Evolutionary conservation across 345 rosid species (phyloP).

Genomic region (Carallia brachiata): DNA sequence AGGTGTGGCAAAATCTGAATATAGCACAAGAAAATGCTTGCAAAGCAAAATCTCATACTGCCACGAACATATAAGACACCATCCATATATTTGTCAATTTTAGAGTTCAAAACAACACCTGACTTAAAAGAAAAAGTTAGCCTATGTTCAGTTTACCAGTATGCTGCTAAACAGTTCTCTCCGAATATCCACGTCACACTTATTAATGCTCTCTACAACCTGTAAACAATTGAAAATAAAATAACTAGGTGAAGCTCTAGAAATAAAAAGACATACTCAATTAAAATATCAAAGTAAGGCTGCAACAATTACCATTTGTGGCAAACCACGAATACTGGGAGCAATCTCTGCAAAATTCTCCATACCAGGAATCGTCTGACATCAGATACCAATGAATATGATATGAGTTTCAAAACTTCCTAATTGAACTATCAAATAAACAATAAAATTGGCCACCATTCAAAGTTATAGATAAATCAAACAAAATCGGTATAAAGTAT

Average conservation of each 20-base stretch:
- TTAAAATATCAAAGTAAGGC: background rate
- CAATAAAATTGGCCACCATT: background rate
- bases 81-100: no score
- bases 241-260: background rate
- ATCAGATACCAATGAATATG: slow-evolving; percentile 11
- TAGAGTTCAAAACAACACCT: background rate
- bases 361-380: slow-evolving; percentile 90
- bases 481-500: background rate
- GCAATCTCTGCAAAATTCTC: slow-evolving; percentile 61
- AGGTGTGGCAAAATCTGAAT: no score
- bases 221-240: slow-evolving; percentile 33
- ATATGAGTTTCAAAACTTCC: background rate
- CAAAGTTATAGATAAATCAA: background rate
- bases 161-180: slow-evolving; percentile 91
- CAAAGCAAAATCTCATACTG: no score
- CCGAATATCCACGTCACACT: slow-evolving; percentile 90
- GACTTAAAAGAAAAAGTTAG: background rate
- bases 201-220: slow-evolving; percentile 94
- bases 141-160: slow-evolving; percentile 54
- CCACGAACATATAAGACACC: no score
- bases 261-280: background rate
- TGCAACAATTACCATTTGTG: slow-evolving; percentile 71
- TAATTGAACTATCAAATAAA: background rate
- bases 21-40: no score
- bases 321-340: slow-evolving; percentile 71